These are phyloP conservation scores for Apiotrichum akiyoshidainum DNA, from an alignment of 1,284 basidiomycete species.

Conservation along the genomic window DNA sequence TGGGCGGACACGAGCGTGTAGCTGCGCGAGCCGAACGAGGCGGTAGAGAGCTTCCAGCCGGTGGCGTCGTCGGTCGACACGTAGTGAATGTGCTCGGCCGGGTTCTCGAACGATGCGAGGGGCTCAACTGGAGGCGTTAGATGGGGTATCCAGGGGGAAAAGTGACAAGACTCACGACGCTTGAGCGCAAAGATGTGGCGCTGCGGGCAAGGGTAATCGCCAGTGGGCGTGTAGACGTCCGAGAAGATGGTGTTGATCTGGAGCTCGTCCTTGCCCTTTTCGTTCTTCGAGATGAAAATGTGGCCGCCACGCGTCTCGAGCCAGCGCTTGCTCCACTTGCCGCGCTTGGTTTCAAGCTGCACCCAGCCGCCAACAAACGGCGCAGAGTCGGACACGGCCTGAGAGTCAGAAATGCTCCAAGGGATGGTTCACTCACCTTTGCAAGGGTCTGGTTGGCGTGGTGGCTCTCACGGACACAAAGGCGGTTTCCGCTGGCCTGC, in stretches of 20 bases:
- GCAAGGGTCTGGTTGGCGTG: constrained; percentile 10
- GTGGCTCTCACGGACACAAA: constrained; percentile 66
- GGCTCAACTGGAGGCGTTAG: constrained; percentile 63
- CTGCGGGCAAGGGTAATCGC: constrained; percentile 60
- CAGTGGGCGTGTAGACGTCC: constrained; percentile 68
- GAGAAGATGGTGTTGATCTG: constrained; percentile 61
- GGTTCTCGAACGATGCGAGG: constrained; percentile 75
- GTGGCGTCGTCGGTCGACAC: constrained; percentile 64
- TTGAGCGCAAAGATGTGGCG: constrained; percentile 78
- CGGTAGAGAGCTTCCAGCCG: constrained; percentile 37
- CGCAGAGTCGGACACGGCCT: constrained; percentile 68
- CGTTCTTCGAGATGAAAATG: constrained; percentile 78
- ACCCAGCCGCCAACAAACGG: constrained; percentile 70
- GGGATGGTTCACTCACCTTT: constrained; percentile 13
- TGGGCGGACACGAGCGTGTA: constrained; percentile 5
- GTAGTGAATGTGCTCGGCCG: constrained; percentile 74
- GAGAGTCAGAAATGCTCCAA: neutral
- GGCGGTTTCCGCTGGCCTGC: constrained; percentile 68
- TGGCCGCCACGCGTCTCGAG: constrained; percentile 77
- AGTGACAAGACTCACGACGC: constrained; percentile 47
- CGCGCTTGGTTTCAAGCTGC: constrained; percentile 79
- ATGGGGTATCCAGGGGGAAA: neutral
- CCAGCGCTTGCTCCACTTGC: constrained; percentile 89
- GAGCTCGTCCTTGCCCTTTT: constrained; percentile 74
- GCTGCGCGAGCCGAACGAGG: constrained; percentile 33